These are phyloP conservation scores for Amyloporia xantha DNA, from an alignment of 768 basidiomycete genomes.

Conservation along the genomic window DNA sequence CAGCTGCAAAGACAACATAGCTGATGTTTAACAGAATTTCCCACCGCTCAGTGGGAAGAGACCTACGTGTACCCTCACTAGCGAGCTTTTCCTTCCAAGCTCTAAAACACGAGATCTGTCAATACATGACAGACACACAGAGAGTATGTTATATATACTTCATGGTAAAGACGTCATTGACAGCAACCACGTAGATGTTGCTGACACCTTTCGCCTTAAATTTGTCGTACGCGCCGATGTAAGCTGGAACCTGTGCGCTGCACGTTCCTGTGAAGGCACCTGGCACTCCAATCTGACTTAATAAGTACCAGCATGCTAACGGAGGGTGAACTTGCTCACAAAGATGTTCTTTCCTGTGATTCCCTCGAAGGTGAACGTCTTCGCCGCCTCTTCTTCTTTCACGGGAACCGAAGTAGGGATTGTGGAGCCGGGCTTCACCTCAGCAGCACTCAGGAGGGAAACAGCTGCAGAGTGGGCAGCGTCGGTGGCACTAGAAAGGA, in stretches of 20 bases:
- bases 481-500: slow-evolving; percentile 39
- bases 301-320: not conserved
- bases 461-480: slow-evolving; percentile 51
- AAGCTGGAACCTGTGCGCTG: slow-evolving; percentile 52
- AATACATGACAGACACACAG: not conserved
- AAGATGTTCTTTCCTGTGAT: slow-evolving; percentile 58
- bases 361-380: slow-evolving; percentile 32
- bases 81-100: slow-evolving; percentile 65
- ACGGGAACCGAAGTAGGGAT: slow-evolving; percentile 44
- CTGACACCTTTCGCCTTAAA: slow-evolving; percentile 74
- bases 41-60: too few relatives aligned
- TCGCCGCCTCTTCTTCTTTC: slow-evolving; percentile 52
- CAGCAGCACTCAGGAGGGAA: slow-evolving; percentile 39
- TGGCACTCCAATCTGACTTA: slow-evolving; percentile 58
- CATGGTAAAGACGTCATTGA: slow-evolving; percentile 78
- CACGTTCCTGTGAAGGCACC: slow-evolving; percentile 76
- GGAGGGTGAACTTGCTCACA: slow-evolving; percentile 28
- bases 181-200: slow-evolving; percentile 62
- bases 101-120: slow-evolving; percentile 28
- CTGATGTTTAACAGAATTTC: slow-evolving; percentile 28
- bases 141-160: slow-evolving; percentile 20
- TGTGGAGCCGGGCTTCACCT: slow-evolving; percentile 39
- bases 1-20: slow-evolving; percentile 14
- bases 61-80: slow-evolving; percentile 48
- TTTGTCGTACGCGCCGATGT: slow-evolving; percentile 57